Conservation (phyloP, 1,139 yeast genomes). For the Diutina rugosa region DNA sequence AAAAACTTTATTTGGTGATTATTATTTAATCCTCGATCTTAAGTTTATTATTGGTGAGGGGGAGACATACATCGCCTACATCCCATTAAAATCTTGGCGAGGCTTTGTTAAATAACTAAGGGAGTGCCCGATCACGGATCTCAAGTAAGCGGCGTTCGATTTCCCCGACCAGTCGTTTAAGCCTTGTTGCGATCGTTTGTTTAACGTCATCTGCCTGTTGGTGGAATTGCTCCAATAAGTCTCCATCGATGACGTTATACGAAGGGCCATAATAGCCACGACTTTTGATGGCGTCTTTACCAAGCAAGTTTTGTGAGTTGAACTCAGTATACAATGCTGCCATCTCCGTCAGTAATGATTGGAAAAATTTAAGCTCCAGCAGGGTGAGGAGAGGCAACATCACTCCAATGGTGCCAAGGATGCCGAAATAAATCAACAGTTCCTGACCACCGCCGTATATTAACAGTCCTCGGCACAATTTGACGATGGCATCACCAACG, state of each 20-base stretch:
- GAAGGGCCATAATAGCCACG: constrained; percentile 74
- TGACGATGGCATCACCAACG: background rate
- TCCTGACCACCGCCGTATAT: constrained; percentile 57
- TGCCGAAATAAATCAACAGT: constrained; percentile 54
- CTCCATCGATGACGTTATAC: constrained; percentile 77
- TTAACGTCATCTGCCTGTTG: constrained; percentile 25
- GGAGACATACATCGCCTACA: too few species aligned
- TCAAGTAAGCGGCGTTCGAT: constrained; percentile 50
- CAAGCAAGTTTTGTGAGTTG: constrained; percentile 26
- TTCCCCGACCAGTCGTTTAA: constrained; percentile 47
- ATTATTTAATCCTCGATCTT: background rate
- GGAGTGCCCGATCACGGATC: constrained; percentile 34
- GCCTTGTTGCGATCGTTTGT: constrained; percentile 33
- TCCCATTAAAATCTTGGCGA: too few species aligned
- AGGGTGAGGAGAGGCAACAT: constrained; percentile 54
- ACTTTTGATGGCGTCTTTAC: constrained; percentile 54
- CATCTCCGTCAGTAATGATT: constrained; percentile 38
- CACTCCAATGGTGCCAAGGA: constrained; percentile 73
- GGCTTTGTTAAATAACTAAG: constrained; percentile 5
- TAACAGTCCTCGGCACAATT: constrained; percentile 31
- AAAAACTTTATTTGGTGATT: background rate
- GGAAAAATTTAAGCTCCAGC: constrained; percentile 50
- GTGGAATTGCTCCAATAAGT: constrained; percentile 51
- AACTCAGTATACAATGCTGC: constrained; percentile 17
- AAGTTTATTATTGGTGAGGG: too few species aligned